Conservation (phyloP, 1,139 yeast genomes). For the Taiozyma sp. region DNA sequence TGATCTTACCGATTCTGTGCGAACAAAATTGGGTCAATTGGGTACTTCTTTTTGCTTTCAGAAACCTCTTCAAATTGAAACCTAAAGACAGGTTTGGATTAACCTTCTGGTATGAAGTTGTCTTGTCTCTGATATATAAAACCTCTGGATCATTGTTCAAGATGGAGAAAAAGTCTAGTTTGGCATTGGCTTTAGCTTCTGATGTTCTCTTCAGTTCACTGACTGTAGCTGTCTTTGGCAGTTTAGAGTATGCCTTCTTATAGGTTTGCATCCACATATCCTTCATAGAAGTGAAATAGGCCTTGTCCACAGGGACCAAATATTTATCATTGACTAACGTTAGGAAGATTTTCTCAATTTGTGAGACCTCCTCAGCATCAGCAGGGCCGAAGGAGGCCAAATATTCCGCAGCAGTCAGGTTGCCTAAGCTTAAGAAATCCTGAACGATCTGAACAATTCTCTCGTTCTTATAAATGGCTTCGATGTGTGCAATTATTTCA, state of each 20-base stretch:
- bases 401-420: slow-evolving; percentile 57
- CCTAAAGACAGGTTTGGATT: slow-evolving; percentile 48
- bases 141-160: slow-evolving; percentile 32
- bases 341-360: slow-evolving; percentile 33
- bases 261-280: slow-evolving; percentile 55
- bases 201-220: slow-evolving; percentile 60
- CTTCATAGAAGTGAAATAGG: slow-evolving; percentile 37
- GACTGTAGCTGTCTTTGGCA: slow-evolving; percentile 46
- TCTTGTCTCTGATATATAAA: slow-evolving; percentile 29
- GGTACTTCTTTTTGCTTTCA: slow-evolving; percentile 58
- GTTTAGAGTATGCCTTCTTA: slow-evolving; percentile 42
- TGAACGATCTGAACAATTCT: slow-evolving; percentile 63
- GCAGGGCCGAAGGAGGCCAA: slow-evolving; percentile 32
- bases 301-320: slow-evolving; percentile 42
- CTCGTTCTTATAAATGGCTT: slow-evolving; percentile 34
- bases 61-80: slow-evolving; percentile 60
- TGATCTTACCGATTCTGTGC: slow-evolving; percentile 63
- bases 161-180: slow-evolving; percentile 35
- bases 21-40: slow-evolving; percentile 60
- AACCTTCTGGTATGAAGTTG: slow-evolving; percentile 33
- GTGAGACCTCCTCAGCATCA: slow-evolving; percentile 24
- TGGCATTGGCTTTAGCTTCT: slow-evolving; percentile 61
- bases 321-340: slow-evolving; percentile 52
- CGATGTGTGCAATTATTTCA: slow-evolving; percentile 56
- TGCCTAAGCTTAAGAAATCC: slow-evolving; percentile 60